Conservation (phyloP, 192 early-diverging fungal species). For the Spinellus fusiger region DNA sequence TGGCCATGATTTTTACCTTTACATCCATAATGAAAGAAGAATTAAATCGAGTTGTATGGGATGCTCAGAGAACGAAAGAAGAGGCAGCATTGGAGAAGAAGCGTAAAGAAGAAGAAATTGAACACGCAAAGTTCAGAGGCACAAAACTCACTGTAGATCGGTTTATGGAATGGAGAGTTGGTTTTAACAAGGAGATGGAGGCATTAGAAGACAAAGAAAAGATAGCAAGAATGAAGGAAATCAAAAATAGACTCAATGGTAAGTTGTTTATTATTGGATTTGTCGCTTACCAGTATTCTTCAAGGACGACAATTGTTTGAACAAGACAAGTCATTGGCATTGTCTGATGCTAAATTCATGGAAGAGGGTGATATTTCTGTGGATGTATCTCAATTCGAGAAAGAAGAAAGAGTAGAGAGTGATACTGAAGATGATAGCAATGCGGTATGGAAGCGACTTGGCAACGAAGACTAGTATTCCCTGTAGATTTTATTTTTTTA, state of each 20-base stretch:
- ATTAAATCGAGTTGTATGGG: slow-evolving; percentile 52
- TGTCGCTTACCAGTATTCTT: not conserved
- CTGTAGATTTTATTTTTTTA: too few species aligned
- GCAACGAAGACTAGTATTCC: slow-evolving; percentile 21
- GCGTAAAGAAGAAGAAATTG: slow-evolving; percentile 63
- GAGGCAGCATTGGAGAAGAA: slow-evolving; percentile 42
- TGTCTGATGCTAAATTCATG: slow-evolving; percentile 74
- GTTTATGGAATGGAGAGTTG: slow-evolving; percentile 74
- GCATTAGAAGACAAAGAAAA: slow-evolving; percentile 40
- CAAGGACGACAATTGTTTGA: slow-evolving; percentile 86
- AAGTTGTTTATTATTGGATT: not conserved
- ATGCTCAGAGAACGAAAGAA: slow-evolving; percentile 45
- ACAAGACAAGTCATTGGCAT: slow-evolving; percentile 77
- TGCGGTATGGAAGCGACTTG: slow-evolving; percentile 40
- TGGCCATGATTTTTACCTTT: slow-evolving; percentile 91
- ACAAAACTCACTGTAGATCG: slow-evolving; percentile 74
- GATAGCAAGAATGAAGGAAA: slow-evolving; percentile 37
- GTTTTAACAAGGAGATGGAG: slow-evolving; percentile 71
- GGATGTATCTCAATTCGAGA: slow-evolving; percentile 69
- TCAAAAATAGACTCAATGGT: slow-evolving; percentile 18
- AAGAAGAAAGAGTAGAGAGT: slow-evolving; percentile 54
- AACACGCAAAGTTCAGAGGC: slow-evolving; percentile 71
- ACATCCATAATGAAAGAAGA: slow-evolving; percentile 69
- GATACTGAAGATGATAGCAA: slow-evolving; percentile 60
- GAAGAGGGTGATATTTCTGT: slow-evolving; percentile 86